Base-by-base conservation (phyloP, 768 basidiomycete species). In the Termitomyces sp. region DNA sequence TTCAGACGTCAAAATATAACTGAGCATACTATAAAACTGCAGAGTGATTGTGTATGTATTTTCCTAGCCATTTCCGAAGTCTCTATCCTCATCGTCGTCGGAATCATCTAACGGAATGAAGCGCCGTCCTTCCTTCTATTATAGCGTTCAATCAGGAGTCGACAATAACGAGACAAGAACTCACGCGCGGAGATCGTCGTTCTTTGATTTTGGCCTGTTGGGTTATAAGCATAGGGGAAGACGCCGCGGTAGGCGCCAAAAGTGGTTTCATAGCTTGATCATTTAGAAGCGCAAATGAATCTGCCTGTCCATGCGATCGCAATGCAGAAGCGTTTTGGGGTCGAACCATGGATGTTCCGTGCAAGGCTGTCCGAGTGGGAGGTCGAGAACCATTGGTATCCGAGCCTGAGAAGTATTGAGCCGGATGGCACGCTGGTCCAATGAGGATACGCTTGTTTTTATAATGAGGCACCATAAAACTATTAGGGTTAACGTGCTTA, bases 61-160 rank as follows among this genome's bases (percentile, higher is more conserved):
- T 42, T 32, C n/a, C 38, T 42, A 45, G 4, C 32, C 2, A 12
- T 15, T 38, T 20, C 42, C 43, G 4, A 31, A 42, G 12, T 48
- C 36, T 7, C 2, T 8, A 10, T 57, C 34, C 34, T 42, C 46
- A 10, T 70, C 67, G 15, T 73, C 71, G 47, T 83, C 81, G 4
- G 77, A 78, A 62, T 81, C 79, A 50, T 77, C 72, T 45, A 83
- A 62, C 9, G 81, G 79, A 36, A 83, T 82, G 59, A 81, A 83
- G 12, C 81, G 73, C 59, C 79, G 74, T 63, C 80, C 79, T 66
- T 78, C 76, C 63, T 73, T 76, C 77, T 80, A 57, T 45, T 17
- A 40, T 38, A 36, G 8, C 43, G 34, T 7, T 56, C 9, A 25
- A 29, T 17, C 34, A n/a, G 31, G 4, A 29, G 5, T 11, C 42